Percentiles rank a stretch among this genome's conserved stretches.
Conservation (phyloP, 1,284 basidiomycete species). For the Paramarasmius palmivorus region DNA sequence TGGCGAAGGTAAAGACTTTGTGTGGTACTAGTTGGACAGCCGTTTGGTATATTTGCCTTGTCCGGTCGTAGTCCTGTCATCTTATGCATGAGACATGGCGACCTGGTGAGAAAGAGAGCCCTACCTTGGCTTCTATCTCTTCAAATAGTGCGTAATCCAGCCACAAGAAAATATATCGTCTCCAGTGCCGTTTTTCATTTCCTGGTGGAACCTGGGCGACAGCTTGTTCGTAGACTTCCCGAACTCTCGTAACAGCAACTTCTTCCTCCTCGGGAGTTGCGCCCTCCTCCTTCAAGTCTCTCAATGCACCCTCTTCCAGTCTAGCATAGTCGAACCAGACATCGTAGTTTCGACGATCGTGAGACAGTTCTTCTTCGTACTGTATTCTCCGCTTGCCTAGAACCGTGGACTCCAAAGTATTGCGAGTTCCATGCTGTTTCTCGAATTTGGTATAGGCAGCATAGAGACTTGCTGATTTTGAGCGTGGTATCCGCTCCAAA, state of each 20-base stretch:
- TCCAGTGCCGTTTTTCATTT: conserved; percentile 88
- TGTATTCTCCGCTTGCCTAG: conserved; percentile 96
- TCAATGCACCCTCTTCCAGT: conserved; percentile 87
- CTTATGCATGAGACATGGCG: conserved; percentile 10
- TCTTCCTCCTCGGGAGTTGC: conserved; percentile 67
- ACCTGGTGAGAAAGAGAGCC: conserved; percentile 10
- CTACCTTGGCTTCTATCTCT: conserved; percentile 89
- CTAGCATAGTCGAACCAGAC: conserved; percentile 98
- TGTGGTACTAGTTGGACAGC: conserved; percentile 90
- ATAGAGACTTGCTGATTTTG: conserved; percentile 85
- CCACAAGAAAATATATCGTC: conserved; percentile 97
- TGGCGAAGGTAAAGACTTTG: conserved; percentile 96
- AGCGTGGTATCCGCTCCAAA: conserved; percentile 85
- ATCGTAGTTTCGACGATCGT: conserved; percentile 93
- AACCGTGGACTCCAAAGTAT: conserved; percentile 90
- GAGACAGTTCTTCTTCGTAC: conserved; percentile 91
- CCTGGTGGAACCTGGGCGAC: conserved; percentile 96
- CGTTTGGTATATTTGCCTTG: conserved; percentile 92
- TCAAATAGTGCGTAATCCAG: conserved; percentile 96
- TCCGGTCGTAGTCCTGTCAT: conserved; percentile 75
- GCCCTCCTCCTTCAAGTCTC: conserved; percentile 77
- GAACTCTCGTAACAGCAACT: conserved; percentile 60
- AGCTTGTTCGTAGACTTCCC: conserved; percentile 95
- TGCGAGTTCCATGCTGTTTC: conserved; percentile 93
- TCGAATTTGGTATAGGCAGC: conserved; percentile 96